A percentile compares a stretch with the other conserved stretches of the same genome.
Evolutionary conservation across 805 yeast species (phyloP).

Genomic region (Candida nonsorbophila): DNA sequence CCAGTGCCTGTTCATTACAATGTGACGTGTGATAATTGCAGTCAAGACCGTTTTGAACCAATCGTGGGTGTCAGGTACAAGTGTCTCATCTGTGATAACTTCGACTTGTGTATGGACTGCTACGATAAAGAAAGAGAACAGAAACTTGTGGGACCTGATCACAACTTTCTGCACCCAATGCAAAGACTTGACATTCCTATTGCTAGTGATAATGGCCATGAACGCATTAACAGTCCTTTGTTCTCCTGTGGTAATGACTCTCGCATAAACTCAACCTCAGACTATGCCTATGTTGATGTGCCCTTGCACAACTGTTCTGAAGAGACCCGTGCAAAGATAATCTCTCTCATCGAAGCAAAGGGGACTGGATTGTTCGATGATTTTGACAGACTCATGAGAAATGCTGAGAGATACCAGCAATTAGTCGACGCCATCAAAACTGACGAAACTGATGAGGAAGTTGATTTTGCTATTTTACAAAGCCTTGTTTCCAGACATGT

Average conservation of each 20-base stretch:
- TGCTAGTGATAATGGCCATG: background rate
- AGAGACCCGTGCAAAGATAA: constrained; percentile 12
- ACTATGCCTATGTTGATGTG: constrained; percentile 18
- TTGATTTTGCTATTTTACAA: constrained; percentile 17
- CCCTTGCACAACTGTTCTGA: constrained; percentile 17
- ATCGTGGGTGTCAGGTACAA: constrained; percentile 44
- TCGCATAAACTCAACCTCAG: too few species aligned
- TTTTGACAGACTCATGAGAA: constrained; percentile 11
- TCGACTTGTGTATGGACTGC: constrained; percentile 44
- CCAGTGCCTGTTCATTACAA: constrained; percentile 14
- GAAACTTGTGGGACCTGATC: too few species aligned
- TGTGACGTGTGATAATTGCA: constrained; percentile 32
- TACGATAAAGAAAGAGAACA: constrained; percentile 12
- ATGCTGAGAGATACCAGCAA: constrained; percentile 19
- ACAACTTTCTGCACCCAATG: constrained; percentile 6
- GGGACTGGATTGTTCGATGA: constrained; percentile 1
- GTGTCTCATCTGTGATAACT: constrained; percentile 48
- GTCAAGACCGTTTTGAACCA: constrained; percentile 21
- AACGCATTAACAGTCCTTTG: background rate
- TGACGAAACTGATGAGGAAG: constrained; percentile 13
- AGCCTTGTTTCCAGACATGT: constrained; percentile 12
- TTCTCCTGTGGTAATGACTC: background rate
- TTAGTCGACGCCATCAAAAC: constrained; percentile 12
- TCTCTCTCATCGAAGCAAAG: constrained; percentile 4
- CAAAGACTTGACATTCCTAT: constrained; percentile 1